These are phyloP conservation scores for Lithospermum erythrorhizon DNA, from an alignment of 257 asterid species.

Conservation along the genomic window DNA sequence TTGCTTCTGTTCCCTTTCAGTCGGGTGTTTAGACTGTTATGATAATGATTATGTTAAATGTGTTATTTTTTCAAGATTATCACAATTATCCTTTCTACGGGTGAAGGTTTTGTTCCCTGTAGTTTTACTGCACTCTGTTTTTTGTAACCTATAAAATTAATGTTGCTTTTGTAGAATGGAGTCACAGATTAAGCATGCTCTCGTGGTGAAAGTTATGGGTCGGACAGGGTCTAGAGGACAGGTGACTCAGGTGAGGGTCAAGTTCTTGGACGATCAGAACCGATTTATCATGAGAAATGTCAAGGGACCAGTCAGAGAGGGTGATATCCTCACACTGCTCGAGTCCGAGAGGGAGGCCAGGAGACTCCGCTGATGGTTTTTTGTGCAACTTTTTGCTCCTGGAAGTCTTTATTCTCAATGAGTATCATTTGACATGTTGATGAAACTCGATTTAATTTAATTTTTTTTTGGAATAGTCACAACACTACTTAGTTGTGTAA, in stretches of 20 bases:
- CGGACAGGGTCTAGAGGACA: slow-evolving; percentile 11
- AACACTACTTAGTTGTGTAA: too few relatives aligned
- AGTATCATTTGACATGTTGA: not conserved
- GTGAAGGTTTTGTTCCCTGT: too few relatives aligned
- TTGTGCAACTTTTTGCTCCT: not conserved
- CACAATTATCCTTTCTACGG: too few relatives aligned
- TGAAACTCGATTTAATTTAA: not conserved
- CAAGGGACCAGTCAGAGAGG: slow-evolving; percentile 15
- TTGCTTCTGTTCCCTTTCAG: too few relatives aligned
- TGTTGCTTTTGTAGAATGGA: slow-evolving; percentile 9
- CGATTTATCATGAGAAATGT: slow-evolving; percentile 14
- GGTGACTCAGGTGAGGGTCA: slow-evolving; percentile 12
- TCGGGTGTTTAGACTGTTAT: too few relatives aligned
- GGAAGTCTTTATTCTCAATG: not conserved
- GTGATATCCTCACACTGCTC: slow-evolving; percentile 13
- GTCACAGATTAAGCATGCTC: slow-evolving; percentile 8
- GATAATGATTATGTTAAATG: too few relatives aligned
- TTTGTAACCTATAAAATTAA: not conserved
- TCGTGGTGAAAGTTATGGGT: slow-evolving; percentile 13
- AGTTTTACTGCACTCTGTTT: not conserved
- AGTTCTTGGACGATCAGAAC: slow-evolving; percentile 10
- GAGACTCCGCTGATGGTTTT: slow-evolving; percentile 5
- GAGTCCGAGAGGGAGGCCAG: slow-evolving; percentile 16
- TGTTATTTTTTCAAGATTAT: too few relatives aligned
- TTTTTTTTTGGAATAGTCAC: not conserved